Percentiles rank a stretch among this genome's conserved stretches.
phyloP scores from a whole-genome alignment of 441 rosid genomes.

The Euphorbia schlechtendalii region DNA sequence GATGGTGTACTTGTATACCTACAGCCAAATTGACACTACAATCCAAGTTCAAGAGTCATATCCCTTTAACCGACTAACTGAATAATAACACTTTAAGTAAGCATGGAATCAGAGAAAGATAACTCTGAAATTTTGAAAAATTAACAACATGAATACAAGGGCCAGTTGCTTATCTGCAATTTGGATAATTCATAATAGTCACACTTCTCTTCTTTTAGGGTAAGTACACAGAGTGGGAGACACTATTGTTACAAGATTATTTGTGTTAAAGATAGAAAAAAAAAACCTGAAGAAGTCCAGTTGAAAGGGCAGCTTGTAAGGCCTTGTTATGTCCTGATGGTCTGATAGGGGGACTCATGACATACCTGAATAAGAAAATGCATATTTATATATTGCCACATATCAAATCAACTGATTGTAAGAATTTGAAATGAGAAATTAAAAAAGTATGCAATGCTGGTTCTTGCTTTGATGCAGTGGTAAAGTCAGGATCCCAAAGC shows the following conservation, averaged over 20 bases:
- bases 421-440: neutral
- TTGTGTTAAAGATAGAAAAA: slow-evolving; percentile 11
- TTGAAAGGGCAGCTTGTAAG: slow-evolving; percentile 83
- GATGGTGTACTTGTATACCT: too few species aligned
- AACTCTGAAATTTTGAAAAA: neutral
- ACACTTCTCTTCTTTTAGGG: neutral
- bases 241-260: neutral
- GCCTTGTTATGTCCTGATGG: slow-evolving; percentile 75
- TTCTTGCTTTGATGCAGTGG: slow-evolving; percentile 69
- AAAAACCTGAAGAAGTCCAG: slow-evolving; percentile 80
- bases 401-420: slow-evolving; percentile 7
- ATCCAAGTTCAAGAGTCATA: too few species aligned
- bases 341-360: slow-evolving; percentile 97
- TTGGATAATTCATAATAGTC: neutral
- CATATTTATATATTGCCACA: slow-evolving; percentile 10
- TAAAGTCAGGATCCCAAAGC: slow-evolving; percentile 84
- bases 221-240: neutral
- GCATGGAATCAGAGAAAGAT: neutral
- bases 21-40: too few species aligned
- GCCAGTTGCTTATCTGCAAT: neutral
- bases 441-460: slow-evolving; percentile 1
- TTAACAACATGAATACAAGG: neutral
- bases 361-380: slow-evolving; percentile 53
- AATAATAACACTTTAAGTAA: neutral
- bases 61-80: too few species aligned